Conservation (phyloP, 192 early-diverging fungal genomes). For the Helicostylum pulchrum region DNA sequence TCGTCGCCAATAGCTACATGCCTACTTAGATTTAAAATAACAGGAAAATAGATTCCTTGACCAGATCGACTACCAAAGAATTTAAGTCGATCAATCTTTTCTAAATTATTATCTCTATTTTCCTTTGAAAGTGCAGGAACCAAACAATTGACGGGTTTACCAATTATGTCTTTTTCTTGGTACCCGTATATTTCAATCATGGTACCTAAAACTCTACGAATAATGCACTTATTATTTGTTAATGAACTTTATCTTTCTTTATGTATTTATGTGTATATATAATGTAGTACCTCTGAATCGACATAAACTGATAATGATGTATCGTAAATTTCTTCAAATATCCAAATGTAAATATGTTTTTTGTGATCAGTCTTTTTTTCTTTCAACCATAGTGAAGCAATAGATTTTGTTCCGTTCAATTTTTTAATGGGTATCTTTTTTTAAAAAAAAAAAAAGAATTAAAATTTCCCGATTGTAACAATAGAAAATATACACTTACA, state of each 20-base stretch:
- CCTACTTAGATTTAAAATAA: slow-evolving; percentile 44
- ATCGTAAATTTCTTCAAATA: slow-evolving; percentile 65
- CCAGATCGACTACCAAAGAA: slow-evolving; percentile 53
- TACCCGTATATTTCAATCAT: slow-evolving; percentile 54
- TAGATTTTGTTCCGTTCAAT: slow-evolving; percentile 44
- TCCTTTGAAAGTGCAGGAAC: slow-evolving; percentile 20
- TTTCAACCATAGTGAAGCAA: slow-evolving; percentile 65
- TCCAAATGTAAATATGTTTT: slow-evolving; percentile 55
- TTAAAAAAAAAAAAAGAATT: background rate
- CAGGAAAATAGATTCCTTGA: slow-evolving; percentile 50
- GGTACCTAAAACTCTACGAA: slow-evolving; percentile 42
- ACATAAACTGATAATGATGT: slow-evolving; percentile 13
- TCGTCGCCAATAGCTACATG: background rate
- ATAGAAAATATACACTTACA: slow-evolving; percentile 18
- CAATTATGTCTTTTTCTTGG: slow-evolving; percentile 41
- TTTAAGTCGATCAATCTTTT: slow-evolving; percentile 49
- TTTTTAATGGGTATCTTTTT: slow-evolving; percentile 54
- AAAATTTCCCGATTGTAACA: background rate
- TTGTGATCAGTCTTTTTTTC: slow-evolving; percentile 44
- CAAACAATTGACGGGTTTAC: slow-evolving; percentile 33
- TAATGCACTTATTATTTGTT: slow-evolving; percentile 39
- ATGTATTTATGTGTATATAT: background rate
- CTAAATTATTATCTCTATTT: slow-evolving; percentile 28
- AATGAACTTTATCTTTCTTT: background rate
- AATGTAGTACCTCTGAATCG: slow-evolving; percentile 9